Conservation (phyloP, 2,329 filamentous ascomycete genomes). For the Talaromyces sp. region DNA sequence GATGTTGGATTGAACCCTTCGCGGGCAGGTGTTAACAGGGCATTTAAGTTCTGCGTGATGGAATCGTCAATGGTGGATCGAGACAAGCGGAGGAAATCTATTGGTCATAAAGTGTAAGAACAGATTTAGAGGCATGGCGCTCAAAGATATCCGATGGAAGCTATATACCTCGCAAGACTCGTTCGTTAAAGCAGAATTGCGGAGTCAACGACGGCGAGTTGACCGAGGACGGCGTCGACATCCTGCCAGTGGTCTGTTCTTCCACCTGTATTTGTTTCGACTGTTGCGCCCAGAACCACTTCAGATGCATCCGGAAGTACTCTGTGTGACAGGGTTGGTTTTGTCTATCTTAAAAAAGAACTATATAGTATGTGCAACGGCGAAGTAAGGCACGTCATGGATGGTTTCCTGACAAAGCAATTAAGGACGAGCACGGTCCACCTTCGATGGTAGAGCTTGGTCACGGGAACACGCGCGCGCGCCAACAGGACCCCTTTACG, state of each 20-base stretch:
- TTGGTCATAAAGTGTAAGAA: slow-evolving; percentile 19
- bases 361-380: not conserved
- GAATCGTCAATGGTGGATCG: slow-evolving; percentile 85
- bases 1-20: slow-evolving; percentile 74
- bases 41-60: slow-evolving; percentile 90
- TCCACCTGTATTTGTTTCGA: slow-evolving; percentile 25
- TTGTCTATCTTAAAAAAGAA: not conserved
- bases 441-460: not conserved
- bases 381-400: slow-evolving; percentile 5
- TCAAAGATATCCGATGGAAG: not conserved
- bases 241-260: slow-evolving; percentile 29
- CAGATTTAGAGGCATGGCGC: not conserved
- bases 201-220: slow-evolving; percentile 59
- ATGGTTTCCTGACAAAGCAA: not conserved
- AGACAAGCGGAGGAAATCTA: slow-evolving; percentile 88
- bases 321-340: not conserved
- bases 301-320: slow-evolving; percentile 32
- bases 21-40: slow-evolving; percentile 71
- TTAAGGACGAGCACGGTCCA: slow-evolving; percentile 9
- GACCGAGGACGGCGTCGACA: slow-evolving; percentile 41
- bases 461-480: slow-evolving; percentile 16
- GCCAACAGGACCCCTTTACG: slow-evolving; percentile 5
- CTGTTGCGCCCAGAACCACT: slow-evolving; percentile 38
- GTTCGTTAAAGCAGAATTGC: slow-evolving; percentile 74
- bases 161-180: slow-evolving; percentile 61